These are phyloP conservation scores for Luzula sylvatica DNA, from an alignment of 176 grass and related monocot genomes.

Conservation along the genomic window DNA sequence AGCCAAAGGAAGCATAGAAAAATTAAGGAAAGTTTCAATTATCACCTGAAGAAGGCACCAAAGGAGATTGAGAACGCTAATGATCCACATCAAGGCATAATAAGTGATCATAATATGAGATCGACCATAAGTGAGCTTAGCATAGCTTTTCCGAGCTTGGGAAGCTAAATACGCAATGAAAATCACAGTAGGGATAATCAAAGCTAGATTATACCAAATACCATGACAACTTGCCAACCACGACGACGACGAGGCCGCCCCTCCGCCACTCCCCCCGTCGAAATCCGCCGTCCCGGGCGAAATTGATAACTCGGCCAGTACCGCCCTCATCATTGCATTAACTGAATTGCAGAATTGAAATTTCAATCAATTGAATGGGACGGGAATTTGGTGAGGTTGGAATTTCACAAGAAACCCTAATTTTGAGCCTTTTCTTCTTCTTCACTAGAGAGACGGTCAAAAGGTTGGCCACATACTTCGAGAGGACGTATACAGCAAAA, in stretches of 20 bases:
- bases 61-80: constrained; percentile 76
- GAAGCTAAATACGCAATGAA: constrained; percentile 79
- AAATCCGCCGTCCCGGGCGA: constrained; percentile 20
- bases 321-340: constrained; percentile 16
- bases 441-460: constrained; percentile 3
- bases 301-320: constrained; percentile 19
- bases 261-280: constrained; percentile 25
- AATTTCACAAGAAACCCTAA: constrained; percentile 18
- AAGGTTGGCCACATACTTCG: background rate
- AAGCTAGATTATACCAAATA: constrained; percentile 48
- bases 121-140: constrained; percentile 56
- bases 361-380: background rate
- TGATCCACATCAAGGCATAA: constrained; percentile 73
- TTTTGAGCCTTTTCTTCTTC: background rate
- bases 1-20: background rate
- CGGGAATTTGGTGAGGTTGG: background rate
- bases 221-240: constrained; percentile 66
- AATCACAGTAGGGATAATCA: constrained; percentile 64
- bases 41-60: constrained; percentile 85
- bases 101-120: constrained; percentile 88
- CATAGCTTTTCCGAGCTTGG: constrained; percentile 68
- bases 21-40: background rate
- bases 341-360: background rate
- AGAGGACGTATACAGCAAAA: background rate
- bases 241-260: background rate